Evolutionary conservation across 2,329 filamentous ascomycete species (phyloP), one percentile per base, ranked within the genome.

Genomic region (Alternaria arborescens): DNA sequence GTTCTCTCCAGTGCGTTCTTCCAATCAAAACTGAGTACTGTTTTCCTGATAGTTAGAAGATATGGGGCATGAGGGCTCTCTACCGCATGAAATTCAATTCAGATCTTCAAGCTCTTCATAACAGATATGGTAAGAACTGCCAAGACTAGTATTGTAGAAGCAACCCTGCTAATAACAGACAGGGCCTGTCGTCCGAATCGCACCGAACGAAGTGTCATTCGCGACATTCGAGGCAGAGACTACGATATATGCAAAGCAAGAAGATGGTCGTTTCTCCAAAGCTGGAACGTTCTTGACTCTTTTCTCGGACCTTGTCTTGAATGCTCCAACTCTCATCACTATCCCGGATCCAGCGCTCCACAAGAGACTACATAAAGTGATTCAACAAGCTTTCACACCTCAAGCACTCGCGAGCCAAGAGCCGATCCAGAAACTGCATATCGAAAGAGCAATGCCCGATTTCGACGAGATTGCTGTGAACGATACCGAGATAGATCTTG

Each of bases 361-460:
- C 26, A 52, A 41, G 24, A 52, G 50, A 26, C 30, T 52, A 5
- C 50, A 52, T n/a, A 52, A 42, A 52, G 50, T 52, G 3, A 52
- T 52, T 22, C 50, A 52, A 30, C 50, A 42, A 34, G 50, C 50
- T 32, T 52, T 52, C 24, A 52, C 50, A 14, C 50, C 50, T 32
- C 50, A 52, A 42, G 50, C 50, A 42, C 50, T 52, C 7, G 50
- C 50, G 41, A 52, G 50, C 26, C 50, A 52, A 18, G 50, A 52
- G 10, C 50, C 50, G 11, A 52, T 52, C 4, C 50, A 41, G 38
- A 52, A 52, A 22, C 50, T 42, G 11, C 50, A 52, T 38, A 52
- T 52, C 24, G 38, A 42, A 30, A 24, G n/a, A 18, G 38, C 38
- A 10, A 42, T 52, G 10, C 50, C 38, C 24, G n/a, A 42, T 42